Percentiles rank a stretch among this genome's conserved stretches.
Conservation (phyloP, 2,329 filamentous ascomycete species). For the Grosmannia serpens region DNA sequence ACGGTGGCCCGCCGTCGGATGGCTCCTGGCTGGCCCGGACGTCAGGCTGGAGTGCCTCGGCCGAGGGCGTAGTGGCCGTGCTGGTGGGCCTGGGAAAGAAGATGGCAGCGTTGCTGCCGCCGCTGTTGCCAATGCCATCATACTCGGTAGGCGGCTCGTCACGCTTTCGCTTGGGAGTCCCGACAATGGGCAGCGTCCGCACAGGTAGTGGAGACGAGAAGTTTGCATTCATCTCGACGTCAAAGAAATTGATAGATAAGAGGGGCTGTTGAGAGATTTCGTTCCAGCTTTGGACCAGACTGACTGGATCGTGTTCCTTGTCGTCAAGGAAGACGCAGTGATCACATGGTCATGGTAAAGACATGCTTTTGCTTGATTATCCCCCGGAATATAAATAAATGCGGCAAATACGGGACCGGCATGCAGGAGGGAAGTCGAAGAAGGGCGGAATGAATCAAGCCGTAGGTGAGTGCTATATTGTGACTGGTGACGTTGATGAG, state of each 20-base stretch:
- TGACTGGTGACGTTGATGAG: neutral
- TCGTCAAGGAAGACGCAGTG: neutral
- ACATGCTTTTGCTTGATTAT: neutral
- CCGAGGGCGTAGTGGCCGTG: neutral
- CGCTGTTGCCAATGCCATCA: neutral
- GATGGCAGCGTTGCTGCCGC: neutral
- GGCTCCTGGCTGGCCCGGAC: neutral
- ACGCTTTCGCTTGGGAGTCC: slow-evolving; percentile 1
- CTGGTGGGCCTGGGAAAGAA: neutral
- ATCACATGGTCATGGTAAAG: neutral
- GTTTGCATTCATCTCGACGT: neutral
- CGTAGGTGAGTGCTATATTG: neutral
- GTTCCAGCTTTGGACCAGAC: neutral
- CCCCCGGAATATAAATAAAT: neutral
- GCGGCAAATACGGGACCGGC: neutral
- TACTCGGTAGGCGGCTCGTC: neutral
- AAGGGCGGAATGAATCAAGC: neutral
- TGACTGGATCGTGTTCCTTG: neutral
- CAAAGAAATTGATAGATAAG: neutral
- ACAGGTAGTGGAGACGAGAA: neutral
- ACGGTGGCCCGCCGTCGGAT: neutral
- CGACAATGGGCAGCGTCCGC: neutral
- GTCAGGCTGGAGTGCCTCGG: neutral
- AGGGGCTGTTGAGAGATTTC: neutral
- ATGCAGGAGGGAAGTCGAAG: neutral